Conservation (phyloP, 2,329 filamentous ascomycete species). For the Penicillium sp. region DNA sequence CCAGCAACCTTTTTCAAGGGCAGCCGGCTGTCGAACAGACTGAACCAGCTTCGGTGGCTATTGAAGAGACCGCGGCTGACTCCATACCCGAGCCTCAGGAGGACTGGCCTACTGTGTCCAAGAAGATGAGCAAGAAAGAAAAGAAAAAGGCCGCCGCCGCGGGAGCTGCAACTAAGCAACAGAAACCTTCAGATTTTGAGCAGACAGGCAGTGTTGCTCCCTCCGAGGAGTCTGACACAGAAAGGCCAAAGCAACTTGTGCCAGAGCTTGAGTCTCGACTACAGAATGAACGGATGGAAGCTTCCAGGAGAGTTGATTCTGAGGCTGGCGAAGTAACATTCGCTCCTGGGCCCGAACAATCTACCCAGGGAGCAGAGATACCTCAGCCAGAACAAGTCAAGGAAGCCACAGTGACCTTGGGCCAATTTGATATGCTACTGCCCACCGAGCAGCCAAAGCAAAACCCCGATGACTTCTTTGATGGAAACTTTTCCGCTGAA, state of each 20-base stretch:
- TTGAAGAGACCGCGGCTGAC: conserved; percentile 1
- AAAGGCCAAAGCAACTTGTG: not conserved
- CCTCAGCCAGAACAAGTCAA: not conserved
- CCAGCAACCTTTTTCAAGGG: not conserved
- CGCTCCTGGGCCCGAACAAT: not conserved
- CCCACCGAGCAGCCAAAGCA: not conserved
- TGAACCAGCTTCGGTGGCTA: not conserved
- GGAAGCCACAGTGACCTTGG: not conserved
- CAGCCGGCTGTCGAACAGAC: not conserved
- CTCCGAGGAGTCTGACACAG: not conserved
- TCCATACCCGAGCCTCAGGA: not conserved
- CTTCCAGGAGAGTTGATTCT: not conserved
- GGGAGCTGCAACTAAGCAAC: conserved; percentile 4
- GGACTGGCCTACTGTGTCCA: conserved; percentile 9
- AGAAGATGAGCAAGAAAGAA: conserved; percentile 30
- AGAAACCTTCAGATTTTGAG: conserved; percentile 3
- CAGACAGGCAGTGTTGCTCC: not conserved
- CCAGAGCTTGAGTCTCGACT: not conserved
- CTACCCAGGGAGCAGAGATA: not conserved
- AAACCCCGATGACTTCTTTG: not conserved
- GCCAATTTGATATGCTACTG: not conserved
- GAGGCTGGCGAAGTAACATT: not conserved
- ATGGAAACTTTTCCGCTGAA: not conserved
- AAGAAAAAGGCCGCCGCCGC: conserved; percentile 22
- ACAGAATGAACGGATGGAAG: not conserved